Conservation (phyloP, 371 early-diverging fungal genomes). For the Antonospora locustae region DNA sequence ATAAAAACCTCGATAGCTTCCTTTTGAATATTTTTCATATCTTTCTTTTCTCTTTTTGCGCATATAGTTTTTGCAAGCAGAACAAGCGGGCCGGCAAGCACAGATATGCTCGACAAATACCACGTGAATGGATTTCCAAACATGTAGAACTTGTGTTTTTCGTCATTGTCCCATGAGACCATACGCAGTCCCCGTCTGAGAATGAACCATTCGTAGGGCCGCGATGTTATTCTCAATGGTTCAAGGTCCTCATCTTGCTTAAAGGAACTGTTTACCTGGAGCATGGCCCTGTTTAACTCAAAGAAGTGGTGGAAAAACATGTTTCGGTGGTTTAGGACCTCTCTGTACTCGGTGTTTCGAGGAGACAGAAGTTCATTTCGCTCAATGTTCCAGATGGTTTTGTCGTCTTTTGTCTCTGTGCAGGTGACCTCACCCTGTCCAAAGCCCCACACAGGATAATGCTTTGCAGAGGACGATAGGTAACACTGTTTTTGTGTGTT, state of each 20-base stretch:
- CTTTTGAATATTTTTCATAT: conserved; percentile 3
- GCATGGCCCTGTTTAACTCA: conserved; percentile 87
- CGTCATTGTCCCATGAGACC: conserved; percentile 84
- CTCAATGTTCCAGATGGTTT: conserved; percentile 87
- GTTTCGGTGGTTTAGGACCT: conserved; percentile 56
- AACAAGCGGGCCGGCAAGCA: conserved; percentile 51
- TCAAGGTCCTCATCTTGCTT: conserved; percentile 84
- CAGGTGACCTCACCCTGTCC: conserved; percentile 81
- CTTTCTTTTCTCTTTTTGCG: conserved; percentile 4
- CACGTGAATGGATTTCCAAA: conserved; percentile 85
- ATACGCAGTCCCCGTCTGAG: conserved; percentile 76
- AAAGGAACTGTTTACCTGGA: conserved; percentile 85
- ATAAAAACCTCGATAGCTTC: conserved; percentile 46
- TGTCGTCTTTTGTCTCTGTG: conserved; percentile 59
- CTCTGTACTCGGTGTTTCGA: conserved; percentile 24
- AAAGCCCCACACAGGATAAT: conserved; percentile 92
- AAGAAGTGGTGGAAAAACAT: conserved; percentile 70
- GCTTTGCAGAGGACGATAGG: conserved; percentile 63
- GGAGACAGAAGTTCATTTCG: conserved; percentile 59
- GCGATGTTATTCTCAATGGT: conserved; percentile 65
- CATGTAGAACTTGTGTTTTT: conserved; percentile 72
- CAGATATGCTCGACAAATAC: conserved; percentile 67
- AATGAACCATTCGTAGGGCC: conserved; percentile 82
- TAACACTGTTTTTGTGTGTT: conserved; percentile 67
- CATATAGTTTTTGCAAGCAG: conserved; percentile 22